Evolutionary conservation across 2,329 filamentous ascomycete genomes (phyloP).

Genomic region (Aschersonia sp.): DNA sequence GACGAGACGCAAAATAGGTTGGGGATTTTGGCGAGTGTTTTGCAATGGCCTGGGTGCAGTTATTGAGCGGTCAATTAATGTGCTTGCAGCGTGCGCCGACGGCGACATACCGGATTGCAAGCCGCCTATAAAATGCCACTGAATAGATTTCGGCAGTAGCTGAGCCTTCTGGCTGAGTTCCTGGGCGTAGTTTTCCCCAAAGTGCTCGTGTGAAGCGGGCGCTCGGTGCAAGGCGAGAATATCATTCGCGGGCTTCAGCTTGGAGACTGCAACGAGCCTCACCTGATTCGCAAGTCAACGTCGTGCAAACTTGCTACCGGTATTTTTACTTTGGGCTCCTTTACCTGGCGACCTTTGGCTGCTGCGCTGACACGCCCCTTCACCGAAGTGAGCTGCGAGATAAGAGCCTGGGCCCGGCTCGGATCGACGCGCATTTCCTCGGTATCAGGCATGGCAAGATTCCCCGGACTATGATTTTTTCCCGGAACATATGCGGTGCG

Average conservation of each 20-base stretch:
- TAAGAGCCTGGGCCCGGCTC: slow-evolving; percentile 44
- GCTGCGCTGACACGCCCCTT: slow-evolving; percentile 40
- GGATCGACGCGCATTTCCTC: slow-evolving; percentile 47
- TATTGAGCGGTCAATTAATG: background rate
- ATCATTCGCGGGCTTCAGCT: slow-evolving; percentile 86
- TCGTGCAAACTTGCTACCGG: too few species aligned
- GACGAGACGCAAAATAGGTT: slow-evolving; percentile 89
- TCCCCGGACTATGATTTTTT: background rate
- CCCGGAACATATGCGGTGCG: background rate
- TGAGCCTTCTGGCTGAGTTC: slow-evolving; percentile 78
- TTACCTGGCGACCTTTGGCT: slow-evolving; percentile 38
- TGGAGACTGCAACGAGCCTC: slow-evolving; percentile 86
- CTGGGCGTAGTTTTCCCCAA: slow-evolving; percentile 93
- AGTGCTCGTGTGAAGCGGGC: slow-evolving; percentile 52
- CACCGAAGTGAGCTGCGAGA: slow-evolving; percentile 47
- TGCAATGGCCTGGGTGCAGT: slow-evolving; percentile 62
- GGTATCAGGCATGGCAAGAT: background rate
- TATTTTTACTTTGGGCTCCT: slow-evolving; percentile 7
- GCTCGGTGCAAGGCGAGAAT: slow-evolving; percentile 66
- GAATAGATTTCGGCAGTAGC: slow-evolving; percentile 59
- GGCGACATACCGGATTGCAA: slow-evolving; percentile 53
- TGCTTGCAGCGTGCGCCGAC: background rate
- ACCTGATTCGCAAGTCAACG: slow-evolving; percentile 32
- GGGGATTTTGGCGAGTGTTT: slow-evolving; percentile 67
- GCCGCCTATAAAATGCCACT: slow-evolving; percentile 95